Evolutionary conservation across 371 early-diverging fungal genomes (phyloP).

Genomic region (Lichtheimia corymbifera): DNA sequence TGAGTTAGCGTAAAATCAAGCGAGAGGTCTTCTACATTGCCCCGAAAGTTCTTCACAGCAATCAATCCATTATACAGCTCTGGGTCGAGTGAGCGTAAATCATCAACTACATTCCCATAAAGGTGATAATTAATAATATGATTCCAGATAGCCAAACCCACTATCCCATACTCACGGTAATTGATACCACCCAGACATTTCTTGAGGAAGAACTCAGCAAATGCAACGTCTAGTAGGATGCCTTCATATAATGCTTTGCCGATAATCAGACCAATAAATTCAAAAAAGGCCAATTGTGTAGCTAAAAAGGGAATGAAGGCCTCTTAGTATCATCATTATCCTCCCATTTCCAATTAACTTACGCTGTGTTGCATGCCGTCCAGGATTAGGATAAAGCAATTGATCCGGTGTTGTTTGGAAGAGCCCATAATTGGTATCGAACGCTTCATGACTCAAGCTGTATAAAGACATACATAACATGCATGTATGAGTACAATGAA

Average conservation of each 20-base stretch:
- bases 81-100: conserved; percentile 86
- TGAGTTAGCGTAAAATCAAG: conserved; percentile 82
- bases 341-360: conserved; percentile 14
- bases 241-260: conserved; percentile 96
- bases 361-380: conserved; percentile 55
- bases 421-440: conserved; percentile 78
- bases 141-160: neutral
- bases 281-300: conserved; percentile 68
- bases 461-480: conserved; percentile 1
- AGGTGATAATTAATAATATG: neutral
- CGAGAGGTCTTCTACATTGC: conserved; percentile 73
- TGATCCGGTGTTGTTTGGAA: conserved; percentile 79
- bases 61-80: conserved; percentile 84
- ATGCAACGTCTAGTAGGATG: conserved; percentile 87
- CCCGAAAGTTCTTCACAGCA: conserved; percentile 78
- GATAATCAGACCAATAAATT: conserved; percentile 89
- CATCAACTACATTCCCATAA: conserved; percentile 62
- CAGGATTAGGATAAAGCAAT: conserved; percentile 80
- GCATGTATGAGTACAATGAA: neutral
- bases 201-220: conserved; percentile 91
- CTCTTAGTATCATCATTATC: neutral
- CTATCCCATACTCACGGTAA: conserved; percentile 52
- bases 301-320: conserved; percentile 23
- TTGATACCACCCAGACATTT: conserved; percentile 81
- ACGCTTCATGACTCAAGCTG: conserved; percentile 78